Conservation (phyloP, 169 alveolate genomes). For the Plasmodium knowlesi region DNA sequence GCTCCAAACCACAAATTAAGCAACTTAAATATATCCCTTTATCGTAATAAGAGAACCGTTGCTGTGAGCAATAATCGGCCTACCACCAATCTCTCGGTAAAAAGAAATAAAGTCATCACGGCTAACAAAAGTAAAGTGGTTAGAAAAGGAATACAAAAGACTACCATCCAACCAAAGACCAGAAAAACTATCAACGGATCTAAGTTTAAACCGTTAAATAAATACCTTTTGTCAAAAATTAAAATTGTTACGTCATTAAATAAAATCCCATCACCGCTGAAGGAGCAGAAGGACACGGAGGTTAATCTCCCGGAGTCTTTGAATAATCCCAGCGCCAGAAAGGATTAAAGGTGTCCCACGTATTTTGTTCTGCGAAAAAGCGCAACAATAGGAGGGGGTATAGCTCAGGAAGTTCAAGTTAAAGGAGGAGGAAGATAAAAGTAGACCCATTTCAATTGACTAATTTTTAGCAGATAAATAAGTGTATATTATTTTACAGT, state of each 20-base stretch:
- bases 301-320: constrained; percentile 72
- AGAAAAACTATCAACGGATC: constrained; percentile 44
- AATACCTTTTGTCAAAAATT: constrained; percentile 66
- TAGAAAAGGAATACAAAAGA: constrained; percentile 49
- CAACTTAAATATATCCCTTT: constrained; percentile 56
- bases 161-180: background rate
- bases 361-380: background rate
- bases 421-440: background rate
- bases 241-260: constrained; percentile 71
- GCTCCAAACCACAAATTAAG: constrained; percentile 20
- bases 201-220: constrained; percentile 61
- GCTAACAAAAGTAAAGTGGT: constrained; percentile 41
- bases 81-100: background rate
- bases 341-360: background rate
- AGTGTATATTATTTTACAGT: background rate
- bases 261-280: constrained; percentile 73
- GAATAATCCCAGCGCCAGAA: constrained; percentile 42
- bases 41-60: constrained; percentile 59
- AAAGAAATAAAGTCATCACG: constrained; percentile 15
- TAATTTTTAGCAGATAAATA: background rate
- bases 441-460: background rate
- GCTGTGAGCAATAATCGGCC: constrained; percentile 15
- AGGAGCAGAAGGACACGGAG: constrained; percentile 72
- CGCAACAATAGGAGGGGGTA: background rate
- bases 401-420: background rate